Conservation (phyloP, 2,329 filamentous ascomycete genomes). For the Colletotrichum scovillei region DNA sequence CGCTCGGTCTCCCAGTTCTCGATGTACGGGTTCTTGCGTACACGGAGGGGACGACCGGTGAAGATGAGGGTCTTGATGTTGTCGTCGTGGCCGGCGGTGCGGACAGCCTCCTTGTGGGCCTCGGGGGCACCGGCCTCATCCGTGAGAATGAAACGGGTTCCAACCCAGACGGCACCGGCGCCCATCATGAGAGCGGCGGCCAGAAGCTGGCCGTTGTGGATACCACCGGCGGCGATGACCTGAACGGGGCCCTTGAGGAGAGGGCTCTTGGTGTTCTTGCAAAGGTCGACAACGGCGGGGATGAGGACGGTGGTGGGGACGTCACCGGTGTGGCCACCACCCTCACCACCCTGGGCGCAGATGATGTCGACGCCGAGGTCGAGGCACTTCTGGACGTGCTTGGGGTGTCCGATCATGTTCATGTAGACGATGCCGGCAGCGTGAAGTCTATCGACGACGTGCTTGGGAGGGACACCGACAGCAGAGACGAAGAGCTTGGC, state of each 20-base stretch:
- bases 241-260: slow-evolving; percentile 89
- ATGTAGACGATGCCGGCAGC: slow-evolving; percentile 90
- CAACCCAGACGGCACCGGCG: slow-evolving; percentile 93
- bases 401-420: slow-evolving; percentile 99
- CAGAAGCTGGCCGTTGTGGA: slow-evolving; percentile 91
- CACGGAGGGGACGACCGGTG: slow-evolving; percentile 93
- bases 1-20: slow-evolving; percentile 96
- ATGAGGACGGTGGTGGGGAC: slow-evolving; percentile 93
- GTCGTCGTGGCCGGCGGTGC: slow-evolving; percentile 92
- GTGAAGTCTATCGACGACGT: slow-evolving; percentile 91
- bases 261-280: slow-evolving; percentile 84
- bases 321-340: slow-evolving; percentile 95
- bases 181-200: slow-evolving; percentile 94
- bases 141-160: slow-evolving; percentile 92
- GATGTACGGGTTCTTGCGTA: slow-evolving; percentile 95
- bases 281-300: slow-evolving; percentile 87
- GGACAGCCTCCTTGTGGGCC: slow-evolving; percentile 94
- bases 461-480: slow-evolving; percentile 91
- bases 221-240: slow-evolving; percentile 92
- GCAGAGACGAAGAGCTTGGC: slow-evolving; percentile 96
- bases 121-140: slow-evolving; percentile 95
- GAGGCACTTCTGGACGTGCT: slow-evolving; percentile 97
- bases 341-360: slow-evolving; percentile 97
- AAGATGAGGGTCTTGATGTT: slow-evolving; percentile 98
- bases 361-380: slow-evolving; percentile 95